Percentiles rank a stretch among this genome's conserved stretches.
phyloP scores from a whole-genome alignment of 164 flowering plant species.

The Saururus chinensis region DNA sequence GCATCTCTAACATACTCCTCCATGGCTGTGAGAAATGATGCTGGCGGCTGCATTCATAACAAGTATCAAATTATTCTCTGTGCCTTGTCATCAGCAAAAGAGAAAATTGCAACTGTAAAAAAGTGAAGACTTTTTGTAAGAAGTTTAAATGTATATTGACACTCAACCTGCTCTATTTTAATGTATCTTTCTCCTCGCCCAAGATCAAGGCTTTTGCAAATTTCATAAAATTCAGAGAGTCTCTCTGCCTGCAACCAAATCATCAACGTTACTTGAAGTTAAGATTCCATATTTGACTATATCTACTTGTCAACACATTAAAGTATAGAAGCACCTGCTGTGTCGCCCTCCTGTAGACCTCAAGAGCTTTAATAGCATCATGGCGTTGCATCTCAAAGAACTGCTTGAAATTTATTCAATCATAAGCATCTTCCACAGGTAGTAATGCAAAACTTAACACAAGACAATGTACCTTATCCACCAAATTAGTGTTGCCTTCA shows the following conservation, averaged over 20 bases:
- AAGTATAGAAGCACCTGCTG: slow-evolving; percentile 48
- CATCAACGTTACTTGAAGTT: neutral
- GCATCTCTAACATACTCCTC: slow-evolving; percentile 97
- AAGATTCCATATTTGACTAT: neutral
- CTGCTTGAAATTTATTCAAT: slow-evolving; percentile 29
- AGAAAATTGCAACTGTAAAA: neutral
- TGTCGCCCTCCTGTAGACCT: slow-evolving; percentile 76
- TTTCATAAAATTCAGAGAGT: slow-evolving; percentile 86
- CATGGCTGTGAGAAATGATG: slow-evolving; percentile 94
- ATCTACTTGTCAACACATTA: neutral
- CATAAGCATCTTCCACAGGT: neutral
- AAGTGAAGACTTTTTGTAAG: no score
- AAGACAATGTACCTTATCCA: slow-evolving; percentile 72
- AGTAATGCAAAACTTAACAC: slow-evolving; percentile 1
- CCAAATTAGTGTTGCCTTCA: slow-evolving; percentile 80
- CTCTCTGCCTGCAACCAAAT: slow-evolving; percentile 56
- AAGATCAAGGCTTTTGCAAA: slow-evolving; percentile 80
- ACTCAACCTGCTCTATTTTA: slow-evolving; percentile 86
- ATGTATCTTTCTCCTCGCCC: slow-evolving; percentile 86
- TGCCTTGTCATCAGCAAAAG: neutral
- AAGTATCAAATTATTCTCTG: slow-evolving; percentile 3
- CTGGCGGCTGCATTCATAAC: slow-evolving; percentile 56
- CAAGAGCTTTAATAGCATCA: slow-evolving; percentile 80
- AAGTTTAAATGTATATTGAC: neutral
- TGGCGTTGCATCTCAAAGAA: slow-evolving; percentile 97